A percentile compares a stretch with the other conserved stretches of the same genome.
phyloP scores from a whole-genome alignment of 345 rosid species.

The Psidium friedrichsthalianum region DNA sequence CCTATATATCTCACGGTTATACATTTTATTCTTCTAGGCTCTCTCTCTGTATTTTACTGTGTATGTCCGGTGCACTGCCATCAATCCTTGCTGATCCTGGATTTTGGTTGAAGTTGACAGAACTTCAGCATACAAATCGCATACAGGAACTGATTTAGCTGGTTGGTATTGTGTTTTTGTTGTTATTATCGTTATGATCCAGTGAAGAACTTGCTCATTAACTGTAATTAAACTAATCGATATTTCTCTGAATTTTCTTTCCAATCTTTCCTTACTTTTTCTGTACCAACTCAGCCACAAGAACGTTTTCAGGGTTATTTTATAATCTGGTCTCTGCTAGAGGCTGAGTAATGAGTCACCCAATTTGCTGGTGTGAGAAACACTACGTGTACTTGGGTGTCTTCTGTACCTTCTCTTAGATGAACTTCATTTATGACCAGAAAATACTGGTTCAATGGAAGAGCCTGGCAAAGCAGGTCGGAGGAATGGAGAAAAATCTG shows the following conservation, averaged over 20 bases:
- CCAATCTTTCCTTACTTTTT: background rate
- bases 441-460: conserved; percentile 34
- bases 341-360: background rate
- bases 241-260: background rate
- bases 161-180: conserved; percentile 21
- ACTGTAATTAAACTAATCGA: background rate
- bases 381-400: background rate
- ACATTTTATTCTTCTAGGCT: conserved; percentile 35
- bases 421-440: conserved; percentile 17
- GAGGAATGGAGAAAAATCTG: conserved; percentile 26
- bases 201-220: background rate
- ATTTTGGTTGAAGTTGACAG: conserved; percentile 47
- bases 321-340: background rate
- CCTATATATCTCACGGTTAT: background rate
- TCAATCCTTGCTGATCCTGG: conserved; percentile 94
- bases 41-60: conserved; percentile 60
- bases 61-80: conserved; percentile 82
- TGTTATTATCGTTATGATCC: background rate
- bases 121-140: conserved; percentile 49
- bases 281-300: background rate
- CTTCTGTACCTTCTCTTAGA: background rate
- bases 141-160: conserved; percentile 21
- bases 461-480: conserved; percentile 31
- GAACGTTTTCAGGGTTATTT: background rate
- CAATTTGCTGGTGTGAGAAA: background rate